These are phyloP conservation scores for Drosera spatulata DNA, from an alignment of 179 eudicot genomes.

Conservation along the genomic window DNA sequence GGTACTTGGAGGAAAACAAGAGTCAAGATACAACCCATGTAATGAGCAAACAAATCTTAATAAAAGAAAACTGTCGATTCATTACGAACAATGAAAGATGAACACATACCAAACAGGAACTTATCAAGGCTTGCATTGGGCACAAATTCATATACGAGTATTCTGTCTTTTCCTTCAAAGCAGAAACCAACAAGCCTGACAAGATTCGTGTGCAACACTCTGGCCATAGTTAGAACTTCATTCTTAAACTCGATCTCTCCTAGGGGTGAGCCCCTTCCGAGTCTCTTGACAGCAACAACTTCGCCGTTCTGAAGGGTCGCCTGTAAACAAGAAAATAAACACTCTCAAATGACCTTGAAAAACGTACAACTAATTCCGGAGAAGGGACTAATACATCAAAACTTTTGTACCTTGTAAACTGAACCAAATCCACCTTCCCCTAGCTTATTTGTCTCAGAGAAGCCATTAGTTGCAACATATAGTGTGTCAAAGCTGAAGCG, in stretches of 20 bases:
- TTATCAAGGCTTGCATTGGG: slow-evolving; percentile 14
- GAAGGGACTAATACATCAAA: not conserved
- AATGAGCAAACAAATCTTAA: not conserved
- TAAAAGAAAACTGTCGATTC: not conserved
- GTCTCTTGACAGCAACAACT: slow-evolving; percentile 16
- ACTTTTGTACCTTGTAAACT: slow-evolving; percentile 5
- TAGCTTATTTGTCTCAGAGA: slow-evolving; percentile 8
- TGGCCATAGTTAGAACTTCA: slow-evolving; percentile 11
- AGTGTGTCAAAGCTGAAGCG: slow-evolving; percentile 5
- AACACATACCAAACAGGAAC: slow-evolving; percentile 9
- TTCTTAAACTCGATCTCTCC: slow-evolving; percentile 13
- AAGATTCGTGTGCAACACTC: slow-evolving; percentile 12
- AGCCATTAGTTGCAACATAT: slow-evolving; percentile 12
- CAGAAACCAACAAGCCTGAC: slow-evolving; percentile 13
- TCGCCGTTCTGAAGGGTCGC: slow-evolving; percentile 15
- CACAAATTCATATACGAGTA: slow-evolving; percentile 15
- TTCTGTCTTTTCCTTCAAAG: slow-evolving; percentile 9
- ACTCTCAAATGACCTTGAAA: not conserved
- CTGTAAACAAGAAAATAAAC: slow-evolving; percentile 4
- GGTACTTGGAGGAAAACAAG: too few relatives aligned
- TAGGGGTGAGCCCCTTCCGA: not conserved
- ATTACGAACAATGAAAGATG: not conserved
- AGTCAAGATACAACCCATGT: too few relatives aligned
- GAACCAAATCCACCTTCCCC: slow-evolving; percentile 16
- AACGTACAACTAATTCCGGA: too few relatives aligned